A percentile compares a stretch with the other conserved stretches of the same genome.
Conservation (phyloP, 495 filamentous ascomycete genomes). For the Tuber indicum region DNA sequence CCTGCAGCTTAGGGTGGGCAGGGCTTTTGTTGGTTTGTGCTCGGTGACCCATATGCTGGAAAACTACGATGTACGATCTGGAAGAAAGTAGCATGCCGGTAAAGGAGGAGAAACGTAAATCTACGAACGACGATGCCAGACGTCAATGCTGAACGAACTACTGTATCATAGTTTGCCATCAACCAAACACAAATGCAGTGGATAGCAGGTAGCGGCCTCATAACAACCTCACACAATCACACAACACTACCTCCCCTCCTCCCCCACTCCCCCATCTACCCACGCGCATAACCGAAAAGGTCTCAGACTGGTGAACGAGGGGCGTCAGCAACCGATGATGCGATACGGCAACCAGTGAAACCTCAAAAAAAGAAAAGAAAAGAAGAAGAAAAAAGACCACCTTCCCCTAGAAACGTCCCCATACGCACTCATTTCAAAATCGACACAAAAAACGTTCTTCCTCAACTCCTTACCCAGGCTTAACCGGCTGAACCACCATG, state of each 20-base stretch:
- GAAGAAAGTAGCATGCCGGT: conserved; percentile 2
- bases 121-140: neutral
- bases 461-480: neutral
- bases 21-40: neutral
- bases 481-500: neutral
- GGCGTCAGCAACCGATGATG: neutral
- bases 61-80: neutral
- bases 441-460: neutral
- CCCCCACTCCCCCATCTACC: neutral
- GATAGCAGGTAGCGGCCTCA: neutral
- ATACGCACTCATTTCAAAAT: neutral
- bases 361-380: neutral
- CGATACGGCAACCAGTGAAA: neutral
- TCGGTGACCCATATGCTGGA: neutral
- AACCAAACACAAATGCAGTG: neutral
- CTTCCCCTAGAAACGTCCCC: neutral
- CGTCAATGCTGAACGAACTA: neutral
- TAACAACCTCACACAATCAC: neutral
- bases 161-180: neutral
- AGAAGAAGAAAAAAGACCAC: neutral
- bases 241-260: neutral
- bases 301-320: neutral
- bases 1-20: neutral
- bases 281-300: neutral
- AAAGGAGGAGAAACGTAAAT: neutral